Conservation (phyloP, 768 basidiomycete genomes). For the Dictyophora rubrovolvata region DNA sequence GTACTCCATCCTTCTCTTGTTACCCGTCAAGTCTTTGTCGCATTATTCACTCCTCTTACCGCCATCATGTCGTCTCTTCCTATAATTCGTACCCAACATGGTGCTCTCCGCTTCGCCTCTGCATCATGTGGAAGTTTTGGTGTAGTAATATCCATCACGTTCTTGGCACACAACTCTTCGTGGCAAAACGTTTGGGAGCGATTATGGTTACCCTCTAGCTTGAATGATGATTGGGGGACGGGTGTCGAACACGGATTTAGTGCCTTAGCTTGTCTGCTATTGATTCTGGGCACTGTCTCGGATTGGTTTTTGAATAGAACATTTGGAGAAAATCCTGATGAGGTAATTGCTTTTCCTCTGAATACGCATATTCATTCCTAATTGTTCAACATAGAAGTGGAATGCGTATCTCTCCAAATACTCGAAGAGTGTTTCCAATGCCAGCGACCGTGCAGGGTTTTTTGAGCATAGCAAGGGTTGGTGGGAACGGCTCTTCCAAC, state of each 20-base stretch:
- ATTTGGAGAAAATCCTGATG: conserved; percentile 60
- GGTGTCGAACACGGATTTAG: conserved; percentile 47
- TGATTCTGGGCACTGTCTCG: conserved; percentile 32
- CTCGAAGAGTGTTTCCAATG: conserved; percentile 37
- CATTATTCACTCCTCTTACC: conserved; percentile 28
- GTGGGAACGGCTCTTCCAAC: conserved; percentile 40
- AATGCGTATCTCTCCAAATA: conserved; percentile 56
- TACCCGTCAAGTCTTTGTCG: conserved; percentile 35
- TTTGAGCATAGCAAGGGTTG: conserved; percentile 45
- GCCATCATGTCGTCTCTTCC: conserved; percentile 36
- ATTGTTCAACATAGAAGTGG: conserved; percentile 42
- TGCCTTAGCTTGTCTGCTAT: conserved; percentile 44
- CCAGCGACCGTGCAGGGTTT: conserved; percentile 39
- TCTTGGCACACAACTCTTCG: conserved; percentile 35
- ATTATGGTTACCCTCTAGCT: conserved; percentile 39
- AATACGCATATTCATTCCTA: neutral
- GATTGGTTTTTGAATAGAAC: conserved; percentile 49
- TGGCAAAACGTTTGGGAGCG: conserved; percentile 60
- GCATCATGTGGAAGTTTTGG: conserved; percentile 51
- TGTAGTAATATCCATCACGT: conserved; percentile 39
- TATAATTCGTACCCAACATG: conserved; percentile 34
- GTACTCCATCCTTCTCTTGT: conserved; percentile 44
- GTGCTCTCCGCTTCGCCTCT: conserved; percentile 38
- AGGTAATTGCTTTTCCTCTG: conserved; percentile 30
- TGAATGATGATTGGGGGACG: conserved; percentile 38